phyloP scores from a whole-genome alignment of 1,284 basidiomycete species.

The Serendipita sp. region DNA sequence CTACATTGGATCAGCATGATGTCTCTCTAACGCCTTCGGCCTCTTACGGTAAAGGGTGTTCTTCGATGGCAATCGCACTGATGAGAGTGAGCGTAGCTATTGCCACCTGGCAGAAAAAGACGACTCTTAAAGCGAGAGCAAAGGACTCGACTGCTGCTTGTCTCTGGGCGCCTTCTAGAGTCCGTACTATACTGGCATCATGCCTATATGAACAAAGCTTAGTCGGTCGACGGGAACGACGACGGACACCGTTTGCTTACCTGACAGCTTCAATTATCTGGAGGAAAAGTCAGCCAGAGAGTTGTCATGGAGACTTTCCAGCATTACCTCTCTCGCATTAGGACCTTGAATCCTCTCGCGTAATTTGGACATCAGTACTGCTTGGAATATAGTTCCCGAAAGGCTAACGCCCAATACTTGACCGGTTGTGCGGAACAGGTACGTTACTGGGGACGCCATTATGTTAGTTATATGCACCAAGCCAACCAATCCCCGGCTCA shows the following conservation, averaged over 20 bases:
- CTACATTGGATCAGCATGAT: slow-evolving; percentile 22
- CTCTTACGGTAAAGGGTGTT: slow-evolving; percentile 56
- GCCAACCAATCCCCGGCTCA: slow-evolving; percentile 29
- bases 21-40: neutral
- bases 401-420: slow-evolving; percentile 82
- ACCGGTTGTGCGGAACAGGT: slow-evolving; percentile 79
- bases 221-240: neutral
- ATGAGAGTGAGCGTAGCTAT: slow-evolving; percentile 48
- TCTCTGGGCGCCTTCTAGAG: slow-evolving; percentile 45
- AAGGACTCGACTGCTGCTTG: slow-evolving; percentile 72
- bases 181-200: slow-evolving; percentile 37
- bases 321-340: slow-evolving; percentile 36
- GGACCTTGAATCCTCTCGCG: slow-evolving; percentile 61
- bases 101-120: slow-evolving; percentile 69
- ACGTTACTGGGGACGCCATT: slow-evolving; percentile 46
- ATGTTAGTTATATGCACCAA: neutral
- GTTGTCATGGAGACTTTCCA: neutral
- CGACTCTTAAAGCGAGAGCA: slow-evolving; percentile 64
- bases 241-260: neutral
- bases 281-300: neutral
- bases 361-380: slow-evolving; percentile 53
- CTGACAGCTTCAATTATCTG: slow-evolving; percentile 13
- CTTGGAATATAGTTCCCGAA: slow-evolving; percentile 68
- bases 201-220: slow-evolving; percentile 36
- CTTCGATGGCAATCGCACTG: slow-evolving; percentile 59